Evolutionary conservation across 129 eudicot genomes (phyloP), one percentile per base, ranked within the genome.

Genomic region (Escallonia rubra): DNA sequence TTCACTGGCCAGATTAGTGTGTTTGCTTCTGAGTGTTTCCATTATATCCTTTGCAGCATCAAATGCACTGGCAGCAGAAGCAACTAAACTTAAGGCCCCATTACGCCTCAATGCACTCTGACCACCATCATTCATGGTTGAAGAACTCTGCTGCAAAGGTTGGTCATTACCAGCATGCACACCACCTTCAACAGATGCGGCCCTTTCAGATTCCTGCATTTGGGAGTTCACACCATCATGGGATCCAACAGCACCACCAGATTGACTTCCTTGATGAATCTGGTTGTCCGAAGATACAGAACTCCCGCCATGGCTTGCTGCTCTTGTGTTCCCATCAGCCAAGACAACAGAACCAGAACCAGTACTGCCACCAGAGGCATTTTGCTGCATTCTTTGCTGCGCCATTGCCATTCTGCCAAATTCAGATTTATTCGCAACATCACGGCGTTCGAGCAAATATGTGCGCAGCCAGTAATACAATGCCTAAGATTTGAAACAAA

Each of bases 21-120:
- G 99, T 58, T 94, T 94, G 87, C 97, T 89, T 76, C 99, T 79
- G 62, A 94, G 96, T 49, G 99, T 87, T 74, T 94, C 99, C 99
- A 94, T 94, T 47, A 94, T 87, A 71, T 94, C 99, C 71, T 94
- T 94, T 13, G 97, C 99, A 73, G 99, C 99, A 76, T 94, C 99
- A 69, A 94, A 94, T 64, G 97, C 99, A 77, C 90, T 94, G 74
- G 99, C 85, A 48, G 96, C 97, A 79, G 93, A 89, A 63, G 93
- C 96, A 72, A 84, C 94, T 60, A 88, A 80, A n/a, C 91, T 88
- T 82, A 89, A 76, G 49, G 93, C 95, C 66, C 85, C 81, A 57
- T 75, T 86, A 66, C 99, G 99, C 76, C 99, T 86, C 14, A 89
- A 63, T 44, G 88, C 82, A 72, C 72, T 86, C 78, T 89, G 99